Evolutionary conservation across 2,329 filamentous ascomycete genomes (phyloP), one percentile per base, ranked within the genome.

Genomic region (Fusarium sp.): DNA sequence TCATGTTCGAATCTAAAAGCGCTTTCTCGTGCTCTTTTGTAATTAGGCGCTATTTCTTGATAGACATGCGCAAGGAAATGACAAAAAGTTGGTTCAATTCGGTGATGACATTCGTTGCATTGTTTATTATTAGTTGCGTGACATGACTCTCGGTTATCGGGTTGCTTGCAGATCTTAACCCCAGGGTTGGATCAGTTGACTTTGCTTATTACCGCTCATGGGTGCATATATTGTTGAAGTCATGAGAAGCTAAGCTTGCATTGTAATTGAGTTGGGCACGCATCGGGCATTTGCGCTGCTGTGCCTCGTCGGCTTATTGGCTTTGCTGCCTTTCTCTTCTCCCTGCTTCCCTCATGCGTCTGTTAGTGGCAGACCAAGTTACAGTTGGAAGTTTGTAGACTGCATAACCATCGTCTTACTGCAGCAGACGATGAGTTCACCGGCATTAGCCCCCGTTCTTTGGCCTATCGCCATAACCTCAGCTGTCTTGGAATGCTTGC

Each of bases 21-120:
- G 73, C 70, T 68, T 54, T 67, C 28, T 54, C 44, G 69, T 71
- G 72, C 64, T 75, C 49, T 75, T 69, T 73, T 75, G 70, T 75
- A 75, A 73, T 75, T 72, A 73, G 68, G 68, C 72, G 73, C 67
- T 64, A 46, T 60, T 57, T 71, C 57, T 62, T 66, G 64, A 31
- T 46, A 52, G 71, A 69, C 62, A 67, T 63, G 51, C 59, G 70
- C 59, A 74, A 62, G 51, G 59, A 42, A 71, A 70, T 61, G 51
- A 69, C 48, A 70, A 73, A 68, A 74, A 75, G 59, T 70, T 72
- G 63, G 65, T 74, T 72, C 70, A 65, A 60, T 59, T 54, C 65
- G 26, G 31, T 68, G 52, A 51, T 66, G 46, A 52, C 37, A 43
- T 63, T 57, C 28, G 13, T 30, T 42, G 34, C 18, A 19, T 42